These are phyloP conservation scores for Colletotrichum incanum DNA, from an alignment of 2,329 filamentous ascomycete species.

Conservation along the genomic window DNA sequence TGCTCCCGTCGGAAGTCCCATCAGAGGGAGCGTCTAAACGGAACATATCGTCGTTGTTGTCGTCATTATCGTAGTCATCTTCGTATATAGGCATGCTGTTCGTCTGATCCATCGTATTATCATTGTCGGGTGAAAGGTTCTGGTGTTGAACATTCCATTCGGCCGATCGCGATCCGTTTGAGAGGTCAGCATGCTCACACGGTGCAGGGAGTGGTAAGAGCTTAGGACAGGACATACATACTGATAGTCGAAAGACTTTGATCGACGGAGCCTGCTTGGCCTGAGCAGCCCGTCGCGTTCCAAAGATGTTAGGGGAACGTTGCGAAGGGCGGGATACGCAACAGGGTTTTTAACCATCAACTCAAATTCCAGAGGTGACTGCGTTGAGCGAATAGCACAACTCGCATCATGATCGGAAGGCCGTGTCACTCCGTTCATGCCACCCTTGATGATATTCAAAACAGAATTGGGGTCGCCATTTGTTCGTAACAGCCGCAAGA, in stretches of 20 bases:
- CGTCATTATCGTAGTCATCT: too few relatives aligned
- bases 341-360: constrained; percentile 47
- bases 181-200: background rate
- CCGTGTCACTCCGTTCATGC: background rate
- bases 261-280: constrained; percentile 6
- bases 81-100: background rate
- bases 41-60: background rate
- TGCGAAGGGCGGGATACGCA: constrained; percentile 44
- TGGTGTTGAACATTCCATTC: background rate
- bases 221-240: constrained; percentile 17
- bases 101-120: background rate
- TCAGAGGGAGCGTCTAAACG: background rate
- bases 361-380: constrained; percentile 44
- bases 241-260: constrained; percentile 32
- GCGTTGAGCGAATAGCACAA: background rate
- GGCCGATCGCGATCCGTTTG: background rate
- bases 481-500: constrained; percentile 46
- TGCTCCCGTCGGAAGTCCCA: background rate
- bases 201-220: background rate
- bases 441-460: constrained; percentile 45
- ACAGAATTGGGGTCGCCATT: constrained; percentile 45
- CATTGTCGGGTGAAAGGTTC: background rate
- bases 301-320: background rate
- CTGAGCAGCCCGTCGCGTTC: constrained; percentile 16
- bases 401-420: background rate